phyloP scores from a whole-genome alignment of 2,329 filamentous ascomycete species.

The Cercospora zeae-maydis region DNA sequence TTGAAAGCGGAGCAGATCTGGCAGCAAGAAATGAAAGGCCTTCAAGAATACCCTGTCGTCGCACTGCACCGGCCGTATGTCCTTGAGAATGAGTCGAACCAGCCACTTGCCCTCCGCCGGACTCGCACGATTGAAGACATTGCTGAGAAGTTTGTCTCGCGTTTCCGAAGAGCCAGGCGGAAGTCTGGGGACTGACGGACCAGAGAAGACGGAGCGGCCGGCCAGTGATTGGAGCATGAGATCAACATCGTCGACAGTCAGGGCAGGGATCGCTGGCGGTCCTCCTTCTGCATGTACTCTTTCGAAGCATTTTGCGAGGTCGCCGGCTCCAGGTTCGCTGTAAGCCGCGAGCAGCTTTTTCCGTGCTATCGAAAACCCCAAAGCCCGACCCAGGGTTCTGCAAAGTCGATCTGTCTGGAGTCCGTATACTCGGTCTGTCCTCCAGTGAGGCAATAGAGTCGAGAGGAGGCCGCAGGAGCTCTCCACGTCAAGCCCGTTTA shows the following conservation, averaged over 20 bases:
- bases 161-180: constrained; percentile 26
- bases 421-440: constrained; percentile 74
- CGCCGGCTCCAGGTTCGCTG: constrained; percentile 55
- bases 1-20: constrained; percentile 66
- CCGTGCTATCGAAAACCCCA: constrained; percentile 63
- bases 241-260: constrained; percentile 73
- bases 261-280: constrained; percentile 32
- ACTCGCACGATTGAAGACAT: constrained; percentile 58
- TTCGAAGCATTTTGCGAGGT: constrained; percentile 70
- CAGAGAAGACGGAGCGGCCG: constrained; percentile 66
- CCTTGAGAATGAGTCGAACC: constrained; percentile 73
- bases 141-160: constrained; percentile 49
- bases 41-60: constrained; percentile 56
- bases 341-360: constrained; percentile 62
- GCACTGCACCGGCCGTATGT: constrained; percentile 64
- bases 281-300: constrained; percentile 59
- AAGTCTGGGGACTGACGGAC: constrained; percentile 50
- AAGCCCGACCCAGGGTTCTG: constrained; percentile 62
- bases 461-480: constrained; percentile 64
- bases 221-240: constrained; percentile 62
- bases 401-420: constrained; percentile 62
- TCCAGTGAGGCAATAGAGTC: constrained; percentile 69
- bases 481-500: constrained; percentile 57
- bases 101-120: constrained; percentile 83
- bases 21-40: constrained; percentile 66